A percentile compares a stretch with the other conserved stretches of the same genome.
phyloP scores from a whole-genome alignment of 768 basidiomycete genomes.

The Kwoniella bestiolae region DNA sequence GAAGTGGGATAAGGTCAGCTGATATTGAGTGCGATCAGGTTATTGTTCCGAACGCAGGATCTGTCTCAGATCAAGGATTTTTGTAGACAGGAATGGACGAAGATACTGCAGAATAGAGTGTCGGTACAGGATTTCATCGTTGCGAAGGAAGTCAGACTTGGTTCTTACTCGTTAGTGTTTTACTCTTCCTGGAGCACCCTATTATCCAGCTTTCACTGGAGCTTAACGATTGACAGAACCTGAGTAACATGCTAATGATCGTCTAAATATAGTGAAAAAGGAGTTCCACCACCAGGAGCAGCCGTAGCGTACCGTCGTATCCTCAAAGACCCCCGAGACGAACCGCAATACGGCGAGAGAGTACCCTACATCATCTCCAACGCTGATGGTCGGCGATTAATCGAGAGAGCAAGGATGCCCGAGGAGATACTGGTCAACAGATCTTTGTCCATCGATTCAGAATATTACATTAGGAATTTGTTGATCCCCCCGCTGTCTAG shows the following conservation, averaged over 20 bases:
- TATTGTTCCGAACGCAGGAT: constrained; percentile 87
- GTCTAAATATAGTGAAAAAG: constrained; percentile 69
- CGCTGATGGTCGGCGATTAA: constrained; percentile 68
- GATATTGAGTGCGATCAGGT: constrained; percentile 66
- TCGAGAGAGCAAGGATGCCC: constrained; percentile 76
- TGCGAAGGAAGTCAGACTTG: constrained; percentile 89
- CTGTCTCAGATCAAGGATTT: constrained; percentile 87
- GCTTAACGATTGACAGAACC: too few species aligned
- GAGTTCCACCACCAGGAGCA: constrained; percentile 87
- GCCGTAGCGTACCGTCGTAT: constrained; percentile 78
- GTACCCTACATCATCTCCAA: constrained; percentile 83
- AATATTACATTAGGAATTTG: constrained; percentile 84
- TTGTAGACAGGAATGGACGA: constrained; percentile 80
- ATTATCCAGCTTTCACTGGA: too few species aligned
- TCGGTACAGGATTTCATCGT: constrained; percentile 94
- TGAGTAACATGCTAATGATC: constrained; percentile 2
- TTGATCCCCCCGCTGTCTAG: constrained; percentile 88
- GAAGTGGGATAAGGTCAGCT: too few species aligned
- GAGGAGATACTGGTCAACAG: constrained; percentile 67
- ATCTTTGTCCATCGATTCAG: constrained; percentile 75
- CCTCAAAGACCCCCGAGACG: constrained; percentile 74
- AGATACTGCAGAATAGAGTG: constrained; percentile 76
- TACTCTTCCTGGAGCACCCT: too few species aligned
- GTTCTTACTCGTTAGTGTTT: constrained; percentile 80
- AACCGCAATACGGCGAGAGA: constrained; percentile 90